phyloP scores from a whole-genome alignment of 352 stramenopile species.

The Plasmopara viticola region DNA sequence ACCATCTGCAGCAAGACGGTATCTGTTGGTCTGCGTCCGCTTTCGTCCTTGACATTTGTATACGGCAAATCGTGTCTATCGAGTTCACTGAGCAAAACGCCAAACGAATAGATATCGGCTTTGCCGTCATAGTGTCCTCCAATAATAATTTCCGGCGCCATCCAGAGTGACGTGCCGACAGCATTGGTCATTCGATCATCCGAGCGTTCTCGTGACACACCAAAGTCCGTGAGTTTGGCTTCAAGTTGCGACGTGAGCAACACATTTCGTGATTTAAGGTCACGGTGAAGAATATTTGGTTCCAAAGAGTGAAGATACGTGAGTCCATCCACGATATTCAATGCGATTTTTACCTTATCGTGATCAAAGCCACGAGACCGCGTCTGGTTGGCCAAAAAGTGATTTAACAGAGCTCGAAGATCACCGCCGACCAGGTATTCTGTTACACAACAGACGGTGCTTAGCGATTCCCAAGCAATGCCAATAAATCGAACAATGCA shows the following conservation, averaged over 20 bases:
- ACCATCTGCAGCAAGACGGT: constrained; percentile 38
- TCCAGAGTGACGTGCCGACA: constrained; percentile 48
- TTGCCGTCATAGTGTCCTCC: constrained; percentile 37
- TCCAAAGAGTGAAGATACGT: constrained; percentile 49
- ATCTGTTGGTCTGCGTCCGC: constrained; percentile 28
- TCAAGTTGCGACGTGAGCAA: constrained; percentile 41
- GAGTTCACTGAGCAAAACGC: constrained; percentile 42
- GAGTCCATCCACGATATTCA: constrained; percentile 36
- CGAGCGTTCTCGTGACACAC: constrained; percentile 32
- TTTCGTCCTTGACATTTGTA: constrained; percentile 25
- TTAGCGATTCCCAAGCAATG: constrained; percentile 50
- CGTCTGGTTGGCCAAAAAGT: constrained; percentile 22
- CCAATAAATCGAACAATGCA: constrained; percentile 62
- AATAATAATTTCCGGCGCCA: constrained; percentile 50
- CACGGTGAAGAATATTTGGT: constrained; percentile 45
- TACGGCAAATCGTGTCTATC: constrained; percentile 44
- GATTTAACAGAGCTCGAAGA: constrained; percentile 32
- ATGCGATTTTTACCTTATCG: constrained; percentile 47
- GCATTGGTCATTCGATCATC: constrained; percentile 40
- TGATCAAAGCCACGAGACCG: constrained; percentile 32
- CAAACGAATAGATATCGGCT: constrained; percentile 45
- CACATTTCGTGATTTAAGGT: constrained; percentile 81
- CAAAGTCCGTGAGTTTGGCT: constrained; percentile 60
- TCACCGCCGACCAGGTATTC: constrained; percentile 47
- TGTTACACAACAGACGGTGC: constrained; percentile 36